Base-by-base conservation (phyloP, 2,329 filamentous ascomycete genomes). In the Colletotrichum abscissum region DNA sequence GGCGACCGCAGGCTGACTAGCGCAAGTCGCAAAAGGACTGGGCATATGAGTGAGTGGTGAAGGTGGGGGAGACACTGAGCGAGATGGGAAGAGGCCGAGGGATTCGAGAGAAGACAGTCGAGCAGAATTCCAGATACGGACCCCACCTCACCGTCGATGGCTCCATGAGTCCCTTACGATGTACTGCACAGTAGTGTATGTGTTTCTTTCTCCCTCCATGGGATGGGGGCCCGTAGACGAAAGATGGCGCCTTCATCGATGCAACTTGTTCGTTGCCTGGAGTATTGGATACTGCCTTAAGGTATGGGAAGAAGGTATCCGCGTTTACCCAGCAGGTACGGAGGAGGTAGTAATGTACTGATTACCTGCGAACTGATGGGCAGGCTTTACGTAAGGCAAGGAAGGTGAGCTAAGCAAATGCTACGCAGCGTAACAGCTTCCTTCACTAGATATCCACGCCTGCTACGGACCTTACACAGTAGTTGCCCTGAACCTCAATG, bases 1-100 rank as follows among this genome's bases (percentile, higher is more conserved):
- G 63, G 63, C 63, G 56, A 14, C 63, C 52, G 38, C 63, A 57
- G 63, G 63, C 63, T 65, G 22, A 56, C 63, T 65, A 57, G 63
- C 33, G 33, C 52, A 22, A 56, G 49, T 65, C 19, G 33, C 62
- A 38, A 30, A 35, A 56, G 49, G 42, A 63, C 60, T 54, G 12
- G 46, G 26, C 38, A 63, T 49, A 33, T 19, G 19, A n/a, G 5
- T 19, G 56, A 33, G 19, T 33, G 26, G 56, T 33, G 16, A 59
- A 14, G 35, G 16, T 24, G 57, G 33, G 24, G 19, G 8, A 35
- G 57, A 3, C 22, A 60, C 26, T 9, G 33, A 22, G n/a, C 58
- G 14, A 60, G 6, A 38, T 24, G 35, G 16, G 57, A 38, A 38
- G 56, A 38, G 30, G 16, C 24, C 22, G 57, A 42, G n/a, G 12